Conservation (phyloP, 805 yeast species). For the Zygosaccharomyces bisporus region DNA sequence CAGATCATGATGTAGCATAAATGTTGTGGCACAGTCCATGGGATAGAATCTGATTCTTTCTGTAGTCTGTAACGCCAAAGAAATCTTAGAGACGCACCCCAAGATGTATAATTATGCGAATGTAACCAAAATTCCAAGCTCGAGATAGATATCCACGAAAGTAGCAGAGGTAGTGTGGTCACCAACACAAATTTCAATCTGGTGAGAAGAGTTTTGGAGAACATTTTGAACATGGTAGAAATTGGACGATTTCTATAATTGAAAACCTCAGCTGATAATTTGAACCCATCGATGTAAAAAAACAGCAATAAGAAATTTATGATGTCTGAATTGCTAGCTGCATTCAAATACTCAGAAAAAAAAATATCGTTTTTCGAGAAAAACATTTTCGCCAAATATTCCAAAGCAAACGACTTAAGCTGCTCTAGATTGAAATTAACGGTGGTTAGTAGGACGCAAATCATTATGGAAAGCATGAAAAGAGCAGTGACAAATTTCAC, state of each 20-base stretch:
- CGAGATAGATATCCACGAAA: constrained; percentile 17
- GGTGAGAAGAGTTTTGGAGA: constrained; percentile 7
- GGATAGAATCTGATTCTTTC: constrained; percentile 12
- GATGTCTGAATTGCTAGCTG: background rate
- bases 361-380: constrained; percentile 1
- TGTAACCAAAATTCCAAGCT: constrained; percentile 20
- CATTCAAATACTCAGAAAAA: background rate
- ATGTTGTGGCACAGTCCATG: constrained; percentile 25
- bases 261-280: constrained; percentile 4
- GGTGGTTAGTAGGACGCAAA: constrained; percentile 3
- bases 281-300: constrained; percentile 1
- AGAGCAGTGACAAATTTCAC: constrained; percentile 8
- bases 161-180: constrained; percentile 15
- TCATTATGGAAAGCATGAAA: constrained; percentile 4
- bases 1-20: constrained; percentile 13
- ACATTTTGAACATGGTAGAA: constrained; percentile 7
- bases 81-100: constrained; percentile 17
- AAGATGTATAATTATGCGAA: constrained; percentile 17
- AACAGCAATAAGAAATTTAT: background rate
- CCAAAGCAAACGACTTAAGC: constrained; percentile 9
- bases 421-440: constrained; percentile 12
- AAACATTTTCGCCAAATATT: constrained; percentile 7
- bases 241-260: constrained; percentile 14
- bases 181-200: constrained; percentile 12
- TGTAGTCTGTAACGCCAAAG: constrained; percentile 16